phyloP scores from a whole-genome alignment of 768 basidiomycete species.

The Calocybe indica region DNA sequence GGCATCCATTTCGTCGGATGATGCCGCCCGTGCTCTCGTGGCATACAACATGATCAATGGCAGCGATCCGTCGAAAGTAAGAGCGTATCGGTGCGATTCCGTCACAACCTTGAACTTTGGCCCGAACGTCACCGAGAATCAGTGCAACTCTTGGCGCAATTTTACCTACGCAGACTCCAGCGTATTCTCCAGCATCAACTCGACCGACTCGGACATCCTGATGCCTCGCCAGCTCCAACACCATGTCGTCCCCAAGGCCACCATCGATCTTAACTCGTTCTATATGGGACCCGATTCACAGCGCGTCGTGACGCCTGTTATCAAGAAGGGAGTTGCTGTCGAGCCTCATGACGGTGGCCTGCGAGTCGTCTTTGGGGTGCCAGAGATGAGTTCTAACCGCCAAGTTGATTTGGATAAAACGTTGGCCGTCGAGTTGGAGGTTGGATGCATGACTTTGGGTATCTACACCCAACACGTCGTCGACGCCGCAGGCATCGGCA shows the following conservation, averaged over 20 bases:
- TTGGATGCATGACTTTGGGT: constrained; percentile 14
- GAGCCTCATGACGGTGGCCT: constrained; percentile 12
- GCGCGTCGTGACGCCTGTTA: constrained; percentile 3
- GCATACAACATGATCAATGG: constrained; percentile 9
- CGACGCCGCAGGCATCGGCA: background rate
- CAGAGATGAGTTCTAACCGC: constrained; percentile 7
- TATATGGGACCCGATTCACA: constrained; percentile 11
- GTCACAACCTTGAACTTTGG: constrained; percentile 2
- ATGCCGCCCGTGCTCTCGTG: constrained; percentile 7
- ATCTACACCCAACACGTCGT: background rate
- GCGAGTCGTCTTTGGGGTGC: constrained; percentile 13
- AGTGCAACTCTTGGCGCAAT: constrained; percentile 12
- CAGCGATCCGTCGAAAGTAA: constrained; percentile 3
- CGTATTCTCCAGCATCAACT: constrained; percentile 11
- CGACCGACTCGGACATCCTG: constrained; percentile 17
- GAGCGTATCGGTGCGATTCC: constrained; percentile 9
- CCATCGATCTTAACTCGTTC: constrained; percentile 9
- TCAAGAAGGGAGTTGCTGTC: constrained; percentile 11
- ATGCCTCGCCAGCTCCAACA: constrained; percentile 12
- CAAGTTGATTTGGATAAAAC: constrained; percentile 11
- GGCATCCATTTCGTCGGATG: constrained; percentile 9
- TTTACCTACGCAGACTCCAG: constrained; percentile 13
- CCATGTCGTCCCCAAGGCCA: background rate
- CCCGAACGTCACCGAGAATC: constrained; percentile 5
- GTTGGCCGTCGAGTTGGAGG: constrained; percentile 14